These are phyloP conservation scores for Calonectria ilicicola DNA, from an alignment of 2,329 filamentous ascomycete genomes.

Conservation along the genomic window DNA sequence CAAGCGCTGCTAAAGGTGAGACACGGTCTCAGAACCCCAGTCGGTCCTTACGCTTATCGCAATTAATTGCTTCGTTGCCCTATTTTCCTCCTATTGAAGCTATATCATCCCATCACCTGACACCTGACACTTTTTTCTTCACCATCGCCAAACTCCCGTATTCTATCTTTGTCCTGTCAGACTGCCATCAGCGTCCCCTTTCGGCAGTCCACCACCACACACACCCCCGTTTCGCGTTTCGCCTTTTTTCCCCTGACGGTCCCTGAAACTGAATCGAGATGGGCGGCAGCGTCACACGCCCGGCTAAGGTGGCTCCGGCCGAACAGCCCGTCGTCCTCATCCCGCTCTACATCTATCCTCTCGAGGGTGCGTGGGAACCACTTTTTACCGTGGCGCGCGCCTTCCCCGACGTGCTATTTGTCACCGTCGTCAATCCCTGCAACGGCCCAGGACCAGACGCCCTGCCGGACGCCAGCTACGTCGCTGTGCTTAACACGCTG, in stretches of 20 bases:
- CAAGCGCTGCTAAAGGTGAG: constrained; percentile 1
- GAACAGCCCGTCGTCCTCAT: constrained; percentile 21
- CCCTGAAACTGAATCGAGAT: constrained; percentile 11
- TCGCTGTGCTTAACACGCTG: constrained; percentile 15
- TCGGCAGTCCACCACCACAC: not conserved
- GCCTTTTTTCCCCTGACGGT: not conserved
- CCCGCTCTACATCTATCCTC: constrained; percentile 32
- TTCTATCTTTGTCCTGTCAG: constrained; percentile 2
- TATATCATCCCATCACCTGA: constrained; percentile 8
- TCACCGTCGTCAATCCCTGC: constrained; percentile 29
- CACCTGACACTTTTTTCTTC: not conserved
- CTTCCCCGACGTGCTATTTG: constrained; percentile 21
- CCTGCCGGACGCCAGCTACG: constrained; percentile 26
- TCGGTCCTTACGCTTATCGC: constrained; percentile 3
- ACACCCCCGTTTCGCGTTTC: not conserved
- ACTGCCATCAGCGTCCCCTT: not conserved
- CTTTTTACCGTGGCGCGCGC: constrained; percentile 24
- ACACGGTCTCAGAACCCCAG: not conserved
- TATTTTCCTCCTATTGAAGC: not conserved
- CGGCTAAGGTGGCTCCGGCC: not conserved
- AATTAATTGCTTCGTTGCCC: not conserved
- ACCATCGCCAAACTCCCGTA: not conserved
- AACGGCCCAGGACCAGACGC: constrained; percentile 25
- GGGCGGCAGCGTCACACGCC: not conserved
- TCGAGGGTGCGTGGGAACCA: constrained; percentile 24